phyloP scores from a whole-genome alignment of 2,329 filamentous ascomycete species.

The Epichloe festucae region DNA sequence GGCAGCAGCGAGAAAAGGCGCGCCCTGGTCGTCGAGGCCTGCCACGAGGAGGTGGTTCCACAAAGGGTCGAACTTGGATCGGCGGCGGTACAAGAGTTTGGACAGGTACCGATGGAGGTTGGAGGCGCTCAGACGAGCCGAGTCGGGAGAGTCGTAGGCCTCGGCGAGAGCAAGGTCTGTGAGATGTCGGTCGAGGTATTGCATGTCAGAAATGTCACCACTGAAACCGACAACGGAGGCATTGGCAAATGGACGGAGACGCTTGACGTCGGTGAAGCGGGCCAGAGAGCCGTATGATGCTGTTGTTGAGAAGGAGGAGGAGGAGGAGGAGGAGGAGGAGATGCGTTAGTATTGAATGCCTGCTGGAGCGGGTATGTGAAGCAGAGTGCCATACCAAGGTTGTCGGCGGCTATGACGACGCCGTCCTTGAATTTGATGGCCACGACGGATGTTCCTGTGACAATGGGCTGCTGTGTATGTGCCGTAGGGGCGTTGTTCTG shows the following conservation, averaged over 20 bases:
- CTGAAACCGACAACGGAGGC: constrained; percentile 83
- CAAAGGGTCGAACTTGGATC: constrained; percentile 89
- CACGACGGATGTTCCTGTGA: constrained; percentile 92
- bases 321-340: not conserved
- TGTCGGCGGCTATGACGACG: constrained; percentile 93
- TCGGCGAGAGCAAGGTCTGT: constrained; percentile 77
- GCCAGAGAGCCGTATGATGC: constrained; percentile 96
- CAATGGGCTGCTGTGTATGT: constrained; percentile 83
- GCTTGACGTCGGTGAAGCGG: constrained; percentile 93
- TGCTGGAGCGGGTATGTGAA: not conserved
- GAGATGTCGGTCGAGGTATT: constrained; percentile 89
- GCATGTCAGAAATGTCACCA: constrained; percentile 98
- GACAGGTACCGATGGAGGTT: constrained; percentile 94
- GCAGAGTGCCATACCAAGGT: constrained; percentile 52
- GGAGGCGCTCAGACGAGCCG: constrained; percentile 59
- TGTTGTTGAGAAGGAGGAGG: constrained; percentile 21
- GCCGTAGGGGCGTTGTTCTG: constrained; percentile 58
- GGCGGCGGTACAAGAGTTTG: constrained; percentile 91
- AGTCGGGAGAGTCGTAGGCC: constrained; percentile 51
- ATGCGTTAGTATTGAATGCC: not conserved
- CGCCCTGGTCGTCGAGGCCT: constrained; percentile 64
- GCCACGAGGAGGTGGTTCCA: constrained; percentile 95
- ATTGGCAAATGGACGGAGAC: constrained; percentile 77
- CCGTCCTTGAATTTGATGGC: constrained; percentile 93
- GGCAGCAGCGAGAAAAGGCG: constrained; percentile 82